phyloP scores from a whole-genome alignment of 257 asterid species.

The Scutellaria barbata region DNA sequence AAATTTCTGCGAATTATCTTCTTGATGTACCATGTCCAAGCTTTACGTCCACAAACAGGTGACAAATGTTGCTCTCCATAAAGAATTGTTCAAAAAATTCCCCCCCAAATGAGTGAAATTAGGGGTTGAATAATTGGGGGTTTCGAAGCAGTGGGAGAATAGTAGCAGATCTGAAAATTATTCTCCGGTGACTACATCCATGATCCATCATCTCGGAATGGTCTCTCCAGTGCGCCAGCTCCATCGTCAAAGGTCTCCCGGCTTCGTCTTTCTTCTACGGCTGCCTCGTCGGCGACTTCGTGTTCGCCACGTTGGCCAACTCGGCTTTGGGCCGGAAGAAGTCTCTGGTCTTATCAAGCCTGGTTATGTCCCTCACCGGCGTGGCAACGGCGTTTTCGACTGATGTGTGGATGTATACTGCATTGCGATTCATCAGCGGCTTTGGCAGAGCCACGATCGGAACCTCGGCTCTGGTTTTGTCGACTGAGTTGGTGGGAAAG shows the following conservation, averaged over 20 bases:
- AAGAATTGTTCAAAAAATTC: too few relatives aligned
- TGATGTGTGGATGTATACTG: slow-evolving; percentile 52
- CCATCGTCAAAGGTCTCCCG: slow-evolving; percentile 58
- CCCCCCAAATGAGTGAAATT: too few relatives aligned
- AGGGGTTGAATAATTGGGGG: too few relatives aligned
- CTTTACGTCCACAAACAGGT: too few relatives aligned
- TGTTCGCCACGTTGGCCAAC: slow-evolving; percentile 65
- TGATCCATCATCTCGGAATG: slow-evolving; percentile 66
- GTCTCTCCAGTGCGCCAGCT: slow-evolving; percentile 64
- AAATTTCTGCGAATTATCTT: too few relatives aligned
- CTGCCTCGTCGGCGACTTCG: slow-evolving; percentile 60
- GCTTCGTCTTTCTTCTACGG: slow-evolving; percentile 66
- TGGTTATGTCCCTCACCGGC: slow-evolving; percentile 64
- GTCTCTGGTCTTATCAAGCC: slow-evolving; percentile 42
- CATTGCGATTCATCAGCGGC: slow-evolving; percentile 52
- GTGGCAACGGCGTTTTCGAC: slow-evolving; percentile 49
- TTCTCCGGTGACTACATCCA: slow-evolving; percentile 47
- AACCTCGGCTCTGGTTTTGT: slow-evolving; percentile 59
- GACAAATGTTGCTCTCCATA: too few relatives aligned
- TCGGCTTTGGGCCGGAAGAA: slow-evolving; percentile 71
- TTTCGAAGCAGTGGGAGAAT: too few relatives aligned
- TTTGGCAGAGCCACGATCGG: slow-evolving; percentile 59
- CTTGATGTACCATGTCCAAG: too few relatives aligned
- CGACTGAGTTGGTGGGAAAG: slow-evolving; percentile 69
- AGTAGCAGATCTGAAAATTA: too few relatives aligned